These are phyloP conservation scores for Strigomonas galati DNA, from an alignment of 208 protist genomes.

Conservation along the genomic window DNA sequence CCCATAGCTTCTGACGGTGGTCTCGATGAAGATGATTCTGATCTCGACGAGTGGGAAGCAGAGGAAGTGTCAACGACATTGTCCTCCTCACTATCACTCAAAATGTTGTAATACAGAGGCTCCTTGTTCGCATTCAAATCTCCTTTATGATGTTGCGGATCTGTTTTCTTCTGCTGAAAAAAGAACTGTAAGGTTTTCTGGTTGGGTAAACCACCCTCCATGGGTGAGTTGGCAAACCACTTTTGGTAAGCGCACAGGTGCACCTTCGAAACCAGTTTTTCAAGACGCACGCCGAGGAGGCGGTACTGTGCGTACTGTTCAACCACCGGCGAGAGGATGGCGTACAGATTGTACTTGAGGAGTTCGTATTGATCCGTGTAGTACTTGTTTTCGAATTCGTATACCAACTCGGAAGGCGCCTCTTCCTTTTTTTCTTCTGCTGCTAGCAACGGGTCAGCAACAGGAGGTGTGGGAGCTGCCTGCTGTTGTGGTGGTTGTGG, in stretches of 20 bases:
- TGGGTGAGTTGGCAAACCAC: background rate
- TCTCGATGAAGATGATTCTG: too few relatives aligned
- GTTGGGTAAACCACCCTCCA: background rate
- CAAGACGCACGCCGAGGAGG: conserved; percentile 66
- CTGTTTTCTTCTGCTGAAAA: conserved; percentile 6
- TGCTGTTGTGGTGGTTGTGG: too few relatives aligned
- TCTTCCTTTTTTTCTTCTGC: too few relatives aligned
- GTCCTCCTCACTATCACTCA: too few relatives aligned
- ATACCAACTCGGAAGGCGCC: background rate
- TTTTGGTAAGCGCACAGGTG: background rate
- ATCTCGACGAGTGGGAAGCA: too few relatives aligned
- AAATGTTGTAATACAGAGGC: too few relatives aligned
- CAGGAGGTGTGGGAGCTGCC: too few relatives aligned
- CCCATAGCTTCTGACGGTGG: too few relatives aligned
- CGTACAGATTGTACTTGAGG: conserved; percentile 50
- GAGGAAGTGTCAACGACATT: too few relatives aligned
- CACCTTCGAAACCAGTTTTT: conserved; percentile 22
- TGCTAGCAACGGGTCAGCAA: too few relatives aligned
- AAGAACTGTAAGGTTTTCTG: conserved; percentile 6
- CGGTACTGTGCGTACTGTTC: conserved; percentile 51
- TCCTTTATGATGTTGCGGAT: too few relatives aligned
- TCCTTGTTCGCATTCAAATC: too few relatives aligned
- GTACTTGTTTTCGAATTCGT: conserved; percentile 8
- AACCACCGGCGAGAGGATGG: conserved; percentile 51
- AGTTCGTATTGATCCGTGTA: conserved; percentile 45